Evolutionary conservation across 768 basidiomycete genomes (phyloP), one percentile per base, ranked within the genome.

Genomic region (Terana coerulea): DNA sequence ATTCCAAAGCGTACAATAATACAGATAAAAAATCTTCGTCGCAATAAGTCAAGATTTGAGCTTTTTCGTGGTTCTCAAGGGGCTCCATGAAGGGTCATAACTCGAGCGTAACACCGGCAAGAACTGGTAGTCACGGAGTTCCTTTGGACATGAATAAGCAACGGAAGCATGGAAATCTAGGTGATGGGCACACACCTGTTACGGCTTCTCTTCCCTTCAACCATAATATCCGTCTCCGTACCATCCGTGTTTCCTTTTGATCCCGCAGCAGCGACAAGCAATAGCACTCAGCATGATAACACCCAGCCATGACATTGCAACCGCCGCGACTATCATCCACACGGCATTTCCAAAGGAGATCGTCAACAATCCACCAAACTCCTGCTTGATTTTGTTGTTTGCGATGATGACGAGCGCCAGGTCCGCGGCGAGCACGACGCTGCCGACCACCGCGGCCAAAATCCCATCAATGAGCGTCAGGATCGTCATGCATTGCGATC

Each of bases 251-350:
- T 61, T 71, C 53, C 75, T 65, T n/a, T 44, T 41, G 22, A 84
- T 76, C 5, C 86, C 86, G 64, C 83, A 83, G 54, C 86, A 88
- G 50, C 79, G 76, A 59, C 85, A 89, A 14, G 77, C 79, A 26
- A 82, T 73, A 15, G 80, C 79, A 33, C 81, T 80, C 41, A 88
- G 69, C n/a, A 79, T 60, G 26, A 86, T 61, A 30, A 88, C 76
- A 0, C 79, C 78, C 2, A 77, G 37, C 84, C 86, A 89, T 1
- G 78, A 75, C 56, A 80, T 63, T 9, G 79, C 55, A 47, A 79
- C 66, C 14, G 78, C 81, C 3, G 61, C 72, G 35, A 89, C 58
- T n/a, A 80, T 75, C 79, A 91, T 78, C 87, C 87, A 90, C 7
- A 84, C 76, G 8, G 66, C 86, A 54, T 83, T 81, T n/a, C 88